A percentile compares a stretch with the other conserved stretches of the same genome.
Conservation (phyloP, 345 rosid genomes). For the Eucalyptus tenuipes region DNA sequence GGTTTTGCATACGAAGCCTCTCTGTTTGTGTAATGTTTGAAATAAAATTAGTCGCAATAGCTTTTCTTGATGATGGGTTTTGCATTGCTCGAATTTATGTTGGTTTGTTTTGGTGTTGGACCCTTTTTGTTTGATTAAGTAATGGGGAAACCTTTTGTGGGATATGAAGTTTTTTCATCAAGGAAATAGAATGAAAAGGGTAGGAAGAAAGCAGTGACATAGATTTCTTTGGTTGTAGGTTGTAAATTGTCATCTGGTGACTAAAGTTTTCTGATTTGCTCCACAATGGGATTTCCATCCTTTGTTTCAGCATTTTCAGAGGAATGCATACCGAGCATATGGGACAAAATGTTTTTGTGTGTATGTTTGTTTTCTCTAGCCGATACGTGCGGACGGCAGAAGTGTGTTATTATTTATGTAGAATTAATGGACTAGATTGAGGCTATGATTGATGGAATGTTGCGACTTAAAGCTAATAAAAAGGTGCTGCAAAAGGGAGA, state of each 20-base stretch:
- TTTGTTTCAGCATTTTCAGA: not conserved
- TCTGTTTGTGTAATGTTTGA: not conserved
- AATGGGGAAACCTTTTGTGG: not conserved
- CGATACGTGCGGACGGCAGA: not conserved
- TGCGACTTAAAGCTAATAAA: not conserved
- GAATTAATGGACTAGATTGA: not conserved
- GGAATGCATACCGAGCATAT: not conserved
- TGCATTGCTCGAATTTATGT: not conserved
- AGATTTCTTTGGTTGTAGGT: not conserved
- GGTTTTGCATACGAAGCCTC: not conserved
- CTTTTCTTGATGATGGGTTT: not conserved
- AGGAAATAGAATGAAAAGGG: not conserved
- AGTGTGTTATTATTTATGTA: not conserved
- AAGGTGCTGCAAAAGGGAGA: not conserved
- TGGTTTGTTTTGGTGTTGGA: not conserved
- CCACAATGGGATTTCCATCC: not conserved
- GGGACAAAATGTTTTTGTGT: not conserved
- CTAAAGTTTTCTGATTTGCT: not conserved
- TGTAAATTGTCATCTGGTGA: not conserved
- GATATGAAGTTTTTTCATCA: not conserved
- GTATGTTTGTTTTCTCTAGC: not conserved
- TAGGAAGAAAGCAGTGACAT: not conserved
- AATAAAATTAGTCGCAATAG: not conserved
- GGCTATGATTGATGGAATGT: not conserved
- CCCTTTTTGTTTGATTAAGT: not conserved